Evolutionary conservation across 169 alveolate species (phyloP).

Genomic region (Babesia divergens): DNA sequence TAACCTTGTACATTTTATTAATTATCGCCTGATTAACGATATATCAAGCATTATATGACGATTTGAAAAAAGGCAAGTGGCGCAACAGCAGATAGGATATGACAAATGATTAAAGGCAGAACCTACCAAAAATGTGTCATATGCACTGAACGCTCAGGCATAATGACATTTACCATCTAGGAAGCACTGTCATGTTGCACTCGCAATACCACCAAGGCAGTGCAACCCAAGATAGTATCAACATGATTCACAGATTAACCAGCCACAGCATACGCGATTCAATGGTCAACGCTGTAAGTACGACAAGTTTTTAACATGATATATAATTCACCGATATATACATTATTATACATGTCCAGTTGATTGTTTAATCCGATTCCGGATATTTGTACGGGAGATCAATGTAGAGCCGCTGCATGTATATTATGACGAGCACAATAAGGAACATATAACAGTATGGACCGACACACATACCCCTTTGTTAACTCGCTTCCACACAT

Average conservation of each 20-base stretch:
- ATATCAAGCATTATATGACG: not conserved
- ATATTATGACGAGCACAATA: not conserved
- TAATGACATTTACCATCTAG: too few relatives aligned
- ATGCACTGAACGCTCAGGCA: too few relatives aligned
- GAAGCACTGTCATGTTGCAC: too few relatives aligned
- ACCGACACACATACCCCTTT: slow-evolving; percentile 53
- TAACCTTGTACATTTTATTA: not conserved
- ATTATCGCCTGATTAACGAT: slow-evolving; percentile 2
- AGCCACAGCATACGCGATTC: not conserved
- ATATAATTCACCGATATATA: not conserved
- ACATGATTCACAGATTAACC: not conserved
- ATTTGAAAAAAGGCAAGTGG: too few relatives aligned
- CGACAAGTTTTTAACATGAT: slow-evolving; percentile 2
- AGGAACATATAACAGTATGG: too few relatives aligned
- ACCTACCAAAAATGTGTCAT: too few relatives aligned
- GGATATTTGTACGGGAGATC: slow-evolving; percentile 50
- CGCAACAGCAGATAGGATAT: too few relatives aligned
- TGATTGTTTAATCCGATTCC: not conserved
- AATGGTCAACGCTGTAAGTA: not conserved
- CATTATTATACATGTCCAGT: not conserved
- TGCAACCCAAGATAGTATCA: too few relatives aligned
- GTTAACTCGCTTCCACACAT: slow-evolving; percentile 56
- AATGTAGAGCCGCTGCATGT: slow-evolving; percentile 45
- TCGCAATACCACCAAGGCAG: too few relatives aligned
- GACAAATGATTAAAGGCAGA: too few relatives aligned